Conservation (phyloP, 164 flowering plant species). For the Echeveria elegans region DNA sequence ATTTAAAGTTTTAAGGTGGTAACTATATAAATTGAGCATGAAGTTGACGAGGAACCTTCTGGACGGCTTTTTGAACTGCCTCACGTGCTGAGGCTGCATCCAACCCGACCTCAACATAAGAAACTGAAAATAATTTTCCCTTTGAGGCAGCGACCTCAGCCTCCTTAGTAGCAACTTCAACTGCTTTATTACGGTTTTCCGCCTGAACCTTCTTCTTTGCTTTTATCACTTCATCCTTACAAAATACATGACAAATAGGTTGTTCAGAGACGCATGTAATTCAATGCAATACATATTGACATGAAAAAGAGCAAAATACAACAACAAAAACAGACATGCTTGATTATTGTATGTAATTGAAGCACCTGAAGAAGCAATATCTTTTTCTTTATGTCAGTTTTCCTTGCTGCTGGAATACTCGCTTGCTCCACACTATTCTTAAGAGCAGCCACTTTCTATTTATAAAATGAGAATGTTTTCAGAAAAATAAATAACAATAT, state of each 20-base stretch:
- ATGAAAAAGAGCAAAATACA: neutral
- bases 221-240: conserved; percentile 59
- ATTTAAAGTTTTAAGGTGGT: no score
- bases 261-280: neutral
- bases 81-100: conserved; percentile 83
- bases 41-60: conserved; percentile 47
- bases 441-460: conserved; percentile 81
- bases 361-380: conserved; percentile 65
- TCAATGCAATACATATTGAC: no score
- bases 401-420: conserved; percentile 74
- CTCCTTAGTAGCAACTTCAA: conserved; percentile 38
- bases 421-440: conserved; percentile 66
- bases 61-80: conserved; percentile 66
- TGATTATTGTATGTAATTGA: conserved; percentile 22
- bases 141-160: conserved; percentile 63
- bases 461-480: no score
- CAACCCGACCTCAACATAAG: conserved; percentile 67
- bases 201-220: conserved; percentile 80
- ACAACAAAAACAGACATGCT: neutral
- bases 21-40: neutral
- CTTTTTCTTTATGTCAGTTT: conserved; percentile 61
- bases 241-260: neutral
- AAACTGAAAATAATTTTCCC: conserved; percentile 66
- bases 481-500: no score
- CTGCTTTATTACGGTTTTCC: conserved; percentile 65